A percentile compares a stretch with the other conserved stretches of the same genome.
Evolutionary conservation across 1,284 basidiomycete genomes (phyloP).

Genomic region (Schizophyllum commune): DNA sequence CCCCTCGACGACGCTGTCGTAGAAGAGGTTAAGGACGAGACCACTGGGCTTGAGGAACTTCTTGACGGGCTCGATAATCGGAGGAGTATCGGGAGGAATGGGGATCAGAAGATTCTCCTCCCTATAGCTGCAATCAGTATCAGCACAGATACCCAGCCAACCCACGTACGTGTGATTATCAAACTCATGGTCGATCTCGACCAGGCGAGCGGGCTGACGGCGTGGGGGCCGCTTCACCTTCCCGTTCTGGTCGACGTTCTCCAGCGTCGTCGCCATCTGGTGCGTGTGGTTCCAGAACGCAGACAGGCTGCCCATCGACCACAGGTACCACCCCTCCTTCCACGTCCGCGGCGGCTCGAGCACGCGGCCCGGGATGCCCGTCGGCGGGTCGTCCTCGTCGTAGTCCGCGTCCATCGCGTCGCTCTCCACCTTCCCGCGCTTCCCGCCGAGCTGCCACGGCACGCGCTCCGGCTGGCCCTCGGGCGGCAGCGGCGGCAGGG

Average conservation of each 20-base stretch:
- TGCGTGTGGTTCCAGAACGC: conserved; percentile 48
- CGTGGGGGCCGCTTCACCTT: background rate
- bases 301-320: conserved; percentile 49
- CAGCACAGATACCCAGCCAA: background rate
- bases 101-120: conserved; percentile 31
- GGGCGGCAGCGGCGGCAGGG: conserved; percentile 48
- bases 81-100: conserved; percentile 35
- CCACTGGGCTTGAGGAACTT: conserved; percentile 42
- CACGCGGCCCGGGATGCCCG: background rate
- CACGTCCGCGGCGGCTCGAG: conserved; percentile 25
- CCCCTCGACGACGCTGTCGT: conserved; percentile 40
- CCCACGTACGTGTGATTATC: background rate
- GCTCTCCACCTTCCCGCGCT: conserved; percentile 6
- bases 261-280: conserved; percentile 50
- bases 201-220: background rate
- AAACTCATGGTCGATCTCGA: background rate
- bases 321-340: conserved; percentile 71
- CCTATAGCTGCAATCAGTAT: conserved; percentile 15
- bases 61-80: conserved; percentile 37
- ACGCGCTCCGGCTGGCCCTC: conserved; percentile 51
- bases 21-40: conserved; percentile 38
- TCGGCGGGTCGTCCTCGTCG: conserved; percentile 17
- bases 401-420: conserved; percentile 9
- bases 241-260: conserved; percentile 13
- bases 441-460: conserved; percentile 35